Conservation (phyloP, 345 rosid species). For the Syzygium aromaticum region DNA sequence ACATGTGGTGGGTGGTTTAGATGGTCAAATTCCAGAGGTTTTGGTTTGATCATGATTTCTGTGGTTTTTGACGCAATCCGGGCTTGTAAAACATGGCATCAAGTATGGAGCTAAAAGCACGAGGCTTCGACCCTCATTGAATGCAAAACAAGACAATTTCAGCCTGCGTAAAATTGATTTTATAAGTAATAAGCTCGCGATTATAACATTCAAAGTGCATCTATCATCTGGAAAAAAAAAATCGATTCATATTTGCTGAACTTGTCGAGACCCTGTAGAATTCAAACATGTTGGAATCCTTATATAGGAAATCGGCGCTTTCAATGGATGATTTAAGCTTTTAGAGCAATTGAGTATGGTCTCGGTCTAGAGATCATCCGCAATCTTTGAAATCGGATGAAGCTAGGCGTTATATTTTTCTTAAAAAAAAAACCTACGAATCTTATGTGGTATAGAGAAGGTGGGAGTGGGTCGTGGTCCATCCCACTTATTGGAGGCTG, state of each 20-base stretch:
- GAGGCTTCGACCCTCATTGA: neutral
- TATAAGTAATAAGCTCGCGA: fast-evolving
- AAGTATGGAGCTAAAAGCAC: neutral
- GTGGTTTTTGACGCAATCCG: neutral
- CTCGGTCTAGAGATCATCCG: neutral
- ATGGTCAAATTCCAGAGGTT: too few relatives aligned
- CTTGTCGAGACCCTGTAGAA: too few relatives aligned
- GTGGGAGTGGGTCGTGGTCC: neutral
- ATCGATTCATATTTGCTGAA: too few relatives aligned
- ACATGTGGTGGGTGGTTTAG: too few relatives aligned
- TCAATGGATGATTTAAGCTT: too few relatives aligned
- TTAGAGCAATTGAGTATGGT: too few relatives aligned
- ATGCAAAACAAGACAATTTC: neutral
- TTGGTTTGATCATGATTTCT: too few relatives aligned
- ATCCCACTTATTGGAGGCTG: neutral
- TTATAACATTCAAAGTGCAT: fast-evolving
- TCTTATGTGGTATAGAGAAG: neutral
- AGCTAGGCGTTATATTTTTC: neutral
- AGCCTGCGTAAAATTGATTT: neutral
- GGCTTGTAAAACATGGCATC: neutral
- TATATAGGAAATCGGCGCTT: too few relatives aligned
- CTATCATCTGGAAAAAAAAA: too few relatives aligned
- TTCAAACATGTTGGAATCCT: too few relatives aligned
- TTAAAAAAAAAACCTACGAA: neutral
- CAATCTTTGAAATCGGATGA: neutral